phyloP scores from a whole-genome alignment of 495 filamentous ascomycete genomes.

The Apiosordaria backusii region DNA sequence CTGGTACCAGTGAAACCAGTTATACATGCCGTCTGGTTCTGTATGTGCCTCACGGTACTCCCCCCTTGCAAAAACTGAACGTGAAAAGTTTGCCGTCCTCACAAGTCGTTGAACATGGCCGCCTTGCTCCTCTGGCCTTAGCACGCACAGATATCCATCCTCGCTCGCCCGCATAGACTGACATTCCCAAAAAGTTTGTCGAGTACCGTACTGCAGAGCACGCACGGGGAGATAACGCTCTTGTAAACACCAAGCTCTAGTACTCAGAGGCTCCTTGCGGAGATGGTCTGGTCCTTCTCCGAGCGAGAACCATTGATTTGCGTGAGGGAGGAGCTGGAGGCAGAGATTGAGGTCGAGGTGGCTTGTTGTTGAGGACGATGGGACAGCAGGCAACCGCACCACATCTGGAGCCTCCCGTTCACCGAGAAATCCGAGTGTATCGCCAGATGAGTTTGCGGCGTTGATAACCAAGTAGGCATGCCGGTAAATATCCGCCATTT shows the following conservation, averaged over 20 bases:
- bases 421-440: slow-evolving; percentile 22
- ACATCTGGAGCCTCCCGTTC: slow-evolving; percentile 2
- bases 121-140: not conserved
- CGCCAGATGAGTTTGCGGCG: slow-evolving; percentile 17
- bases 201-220: slow-evolving; percentile 24
- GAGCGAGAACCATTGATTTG: not conserved
- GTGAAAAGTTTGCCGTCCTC: not conserved
- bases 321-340: slow-evolving; percentile 18
- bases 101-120: not conserved
- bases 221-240: slow-evolving; percentile 32
- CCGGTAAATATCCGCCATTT: slow-evolving; percentile 41
- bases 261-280: slow-evolving; percentile 24
- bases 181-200: slow-evolving; percentile 35
- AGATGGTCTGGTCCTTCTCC: slow-evolving; percentile 3
- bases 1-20: slow-evolving; percentile 26
- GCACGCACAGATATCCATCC: slow-evolving; percentile 17
- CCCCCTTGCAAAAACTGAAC: not conserved
- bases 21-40: not conserved
- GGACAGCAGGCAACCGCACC: slow-evolving; percentile 6
- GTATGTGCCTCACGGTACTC: not conserved
- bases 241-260: slow-evolving; percentile 38
- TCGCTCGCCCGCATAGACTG: slow-evolving; percentile 18
- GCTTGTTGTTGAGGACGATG: not conserved
- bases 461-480: slow-evolving; percentile 31
- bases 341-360: not conserved